These are phyloP conservation scores for Kondoa malvinella DNA, from an alignment of 768 basidiomycete species.

Conservation along the genomic window DNA sequence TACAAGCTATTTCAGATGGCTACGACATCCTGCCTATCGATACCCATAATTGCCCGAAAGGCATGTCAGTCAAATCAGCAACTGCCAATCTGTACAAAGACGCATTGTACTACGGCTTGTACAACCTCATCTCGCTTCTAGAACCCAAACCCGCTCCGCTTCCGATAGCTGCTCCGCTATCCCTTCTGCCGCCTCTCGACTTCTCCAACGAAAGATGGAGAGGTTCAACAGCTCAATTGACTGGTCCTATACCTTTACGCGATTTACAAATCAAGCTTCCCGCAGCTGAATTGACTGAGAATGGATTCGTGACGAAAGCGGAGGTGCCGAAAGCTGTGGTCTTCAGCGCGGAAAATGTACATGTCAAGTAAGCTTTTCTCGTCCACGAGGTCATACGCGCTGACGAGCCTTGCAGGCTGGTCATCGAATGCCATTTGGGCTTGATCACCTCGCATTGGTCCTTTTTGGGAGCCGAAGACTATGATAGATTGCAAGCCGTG, in stretches of 20 bases:
- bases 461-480: not conserved
- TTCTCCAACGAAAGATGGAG: not conserved
- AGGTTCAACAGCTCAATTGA: not conserved
- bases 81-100: not conserved
- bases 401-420: not conserved
- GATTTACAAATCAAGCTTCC: not conserved
- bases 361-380: not conserved
- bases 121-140: not conserved
- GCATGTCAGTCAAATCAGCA: not conserved
- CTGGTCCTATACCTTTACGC: not conserved
- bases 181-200: not conserved
- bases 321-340: not conserved
- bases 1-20: not conserved
- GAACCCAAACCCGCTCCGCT: not conserved
- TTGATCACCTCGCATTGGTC: not conserved
- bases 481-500: not conserved
- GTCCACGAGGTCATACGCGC: not conserved
- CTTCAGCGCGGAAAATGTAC: not conserved
- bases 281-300: not conserved
- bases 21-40: not conserved
- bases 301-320: not conserved
- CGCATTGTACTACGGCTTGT: conserved; percentile 1
- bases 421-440: not conserved
- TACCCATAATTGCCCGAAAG: not conserved
- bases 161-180: not conserved